Conservation (phyloP, 148 eudicot genomes). For the Chenopodium suecicum region DNA sequence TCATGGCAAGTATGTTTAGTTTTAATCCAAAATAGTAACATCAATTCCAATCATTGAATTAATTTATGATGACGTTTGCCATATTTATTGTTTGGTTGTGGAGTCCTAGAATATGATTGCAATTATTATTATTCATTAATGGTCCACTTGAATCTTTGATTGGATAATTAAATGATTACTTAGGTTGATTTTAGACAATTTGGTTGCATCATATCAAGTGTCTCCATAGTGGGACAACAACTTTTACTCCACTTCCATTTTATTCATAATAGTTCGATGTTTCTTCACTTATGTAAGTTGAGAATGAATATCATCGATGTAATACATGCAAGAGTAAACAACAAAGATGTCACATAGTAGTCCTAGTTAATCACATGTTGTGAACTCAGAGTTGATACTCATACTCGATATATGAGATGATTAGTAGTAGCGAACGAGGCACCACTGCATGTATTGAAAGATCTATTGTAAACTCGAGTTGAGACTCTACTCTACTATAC, state of each 20-base stretch:
- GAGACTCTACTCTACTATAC: too few relatives aligned
- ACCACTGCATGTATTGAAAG: too few relatives aligned
- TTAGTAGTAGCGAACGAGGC: background rate
- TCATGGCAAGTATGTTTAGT: slow-evolving; percentile 1
- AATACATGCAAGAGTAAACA: background rate
- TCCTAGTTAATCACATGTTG: background rate
- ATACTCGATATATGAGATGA: background rate
- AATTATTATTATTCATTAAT: background rate
- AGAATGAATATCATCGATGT: background rate
- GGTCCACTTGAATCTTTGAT: background rate
- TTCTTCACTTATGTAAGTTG: background rate
- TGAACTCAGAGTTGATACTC: background rate
- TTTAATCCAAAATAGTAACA: background rate
- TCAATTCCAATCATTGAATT: slow-evolving; percentile 17
- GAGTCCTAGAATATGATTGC: background rate
- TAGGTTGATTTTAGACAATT: slow-evolving; percentile 9
- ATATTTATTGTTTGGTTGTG: slow-evolving; percentile 1
- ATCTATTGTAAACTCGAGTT: too few relatives aligned
- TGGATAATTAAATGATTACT: slow-evolving; percentile 17
- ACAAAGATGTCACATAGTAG: slow-evolving; percentile 2
- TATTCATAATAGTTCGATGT: background rate
- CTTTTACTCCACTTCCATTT: slow-evolving; percentile 4
- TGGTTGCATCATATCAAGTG: slow-evolving; percentile 17
- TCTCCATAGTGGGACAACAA: slow-evolving; percentile 14
- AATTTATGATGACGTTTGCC: slow-evolving; percentile 17